These are phyloP conservation scores for Phaffia tasmanica DNA, from an alignment of 768 basidiomycete species.

Conservation along the genomic window DNA sequence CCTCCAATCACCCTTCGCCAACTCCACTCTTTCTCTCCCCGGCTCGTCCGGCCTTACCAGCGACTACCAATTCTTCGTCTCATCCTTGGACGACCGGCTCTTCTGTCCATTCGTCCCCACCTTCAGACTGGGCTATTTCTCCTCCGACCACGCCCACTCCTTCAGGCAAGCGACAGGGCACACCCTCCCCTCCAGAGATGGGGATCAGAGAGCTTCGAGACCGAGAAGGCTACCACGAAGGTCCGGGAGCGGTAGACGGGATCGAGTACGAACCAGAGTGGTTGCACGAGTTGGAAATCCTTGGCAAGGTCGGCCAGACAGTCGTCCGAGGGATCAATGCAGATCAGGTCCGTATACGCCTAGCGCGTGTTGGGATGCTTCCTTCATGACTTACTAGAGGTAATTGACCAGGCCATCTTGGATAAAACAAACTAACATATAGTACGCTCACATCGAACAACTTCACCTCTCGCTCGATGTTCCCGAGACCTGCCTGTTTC, in stretches of 20 bases:
- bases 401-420: neutral
- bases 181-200: no score
- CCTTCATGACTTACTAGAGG: neutral
- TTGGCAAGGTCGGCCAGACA: constrained; percentile 11
- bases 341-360: constrained; percentile 8
- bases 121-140: no score
- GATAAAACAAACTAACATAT: neutral
- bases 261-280: constrained; percentile 10
- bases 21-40: no score
- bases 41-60: no score
- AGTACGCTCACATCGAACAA: constrained; percentile 20
- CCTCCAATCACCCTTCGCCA: no score
- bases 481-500: constrained; percentile 71
- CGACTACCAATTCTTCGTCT: no score
- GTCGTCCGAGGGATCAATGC: constrained; percentile 15
- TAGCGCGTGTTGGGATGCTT: neutral
- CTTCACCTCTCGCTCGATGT: constrained; percentile 44
- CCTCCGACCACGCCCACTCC: no score
- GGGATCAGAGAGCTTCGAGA: constrained; percentile 7
- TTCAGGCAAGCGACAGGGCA: no score
- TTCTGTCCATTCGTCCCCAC: no score
- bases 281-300: constrained; percentile 9
- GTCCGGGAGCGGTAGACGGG: constrained; percentile 10
- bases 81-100: no score
- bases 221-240: constrained; percentile 21